Base-by-base conservation (phyloP, 148 eudicot species). In the Pharnaceum exiguum region DNA sequence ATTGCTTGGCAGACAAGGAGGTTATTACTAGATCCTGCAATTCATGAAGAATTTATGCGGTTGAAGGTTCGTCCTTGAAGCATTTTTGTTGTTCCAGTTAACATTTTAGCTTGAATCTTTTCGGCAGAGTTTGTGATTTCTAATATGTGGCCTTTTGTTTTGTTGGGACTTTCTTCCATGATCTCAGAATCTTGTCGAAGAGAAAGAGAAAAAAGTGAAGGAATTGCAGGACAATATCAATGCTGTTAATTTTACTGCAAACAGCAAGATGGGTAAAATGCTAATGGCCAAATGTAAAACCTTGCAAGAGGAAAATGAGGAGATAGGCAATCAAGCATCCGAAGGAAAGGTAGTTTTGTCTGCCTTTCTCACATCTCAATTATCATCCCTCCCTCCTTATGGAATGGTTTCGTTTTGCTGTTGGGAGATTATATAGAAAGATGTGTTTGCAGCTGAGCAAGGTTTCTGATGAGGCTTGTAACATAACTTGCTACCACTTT, bases 251-350 rank as follows among this genome's bases (percentile, higher is more conserved):
- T 94, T 86, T 75, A 84, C 86, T 45, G 75, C 99, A 65, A 82
- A 78, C 60, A 94, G 99, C 75, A 94, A 94, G 75, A 82, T 86
- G 95, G 99, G 99, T 6, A 89, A 82, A 77, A 77, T 80, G 85
- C 76, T 94, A 47, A 89, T 94, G 96, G 95, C 87, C 1, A 89
- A 90, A 71, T 94, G 99, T 71, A 83, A 79, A 77, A 84, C 89
- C 46, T 72, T 94, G 69, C 95, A 83, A 62, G 89, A 86, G 74
- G 99, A 94, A 84, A 94, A 94, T 72, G 99, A 89, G 75, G 99
- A 94, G 76, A 94, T 94, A 31, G 99, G 99, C 39, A 84, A 84
- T 67, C 96, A 84, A 77, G 93, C 96, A 51, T 89, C 87, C 46
- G 99, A 94, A 66, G 99, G 99, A 65, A 94, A 89, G 99, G 99